phyloP scores from a whole-genome alignment of 345 rosid species.

The Arabis alpina region DNA sequence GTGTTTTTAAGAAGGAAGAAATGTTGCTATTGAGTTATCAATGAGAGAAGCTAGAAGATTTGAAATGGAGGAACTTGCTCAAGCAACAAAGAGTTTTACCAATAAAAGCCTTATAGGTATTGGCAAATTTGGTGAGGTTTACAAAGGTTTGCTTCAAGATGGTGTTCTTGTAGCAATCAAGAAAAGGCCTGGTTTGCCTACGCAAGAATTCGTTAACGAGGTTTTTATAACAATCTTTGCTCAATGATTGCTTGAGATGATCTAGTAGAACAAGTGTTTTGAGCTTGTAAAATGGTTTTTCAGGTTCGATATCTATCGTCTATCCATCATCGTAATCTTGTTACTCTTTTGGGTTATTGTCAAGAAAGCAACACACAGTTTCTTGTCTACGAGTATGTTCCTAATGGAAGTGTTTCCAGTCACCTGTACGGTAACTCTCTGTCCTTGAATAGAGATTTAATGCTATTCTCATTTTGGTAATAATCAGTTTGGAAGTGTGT shows the following conservation, averaged over 20 bases:
- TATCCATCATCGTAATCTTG: slow-evolving; percentile 85
- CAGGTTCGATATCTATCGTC: slow-evolving; percentile 88
- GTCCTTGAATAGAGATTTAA: slow-evolving; percentile 40
- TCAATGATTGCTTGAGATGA: background rate
- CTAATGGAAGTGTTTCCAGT: slow-evolving; percentile 96
- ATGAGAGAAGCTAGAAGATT: slow-evolving; percentile 79
- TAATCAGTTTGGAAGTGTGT: slow-evolving; percentile 22
- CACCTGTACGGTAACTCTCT: slow-evolving; percentile 96
- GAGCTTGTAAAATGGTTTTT: background rate
- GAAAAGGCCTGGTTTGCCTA: slow-evolving; percentile 73
- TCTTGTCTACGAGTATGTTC: slow-evolving; percentile 87
- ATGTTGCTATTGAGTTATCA: slow-evolving; percentile 70
- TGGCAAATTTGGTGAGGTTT: slow-evolving; percentile 92
- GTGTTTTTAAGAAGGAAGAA: slow-evolving; percentile 58
- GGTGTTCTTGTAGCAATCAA: slow-evolving; percentile 93
- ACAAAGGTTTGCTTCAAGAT: slow-evolving; percentile 88
- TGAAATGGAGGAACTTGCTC: slow-evolving; percentile 81
- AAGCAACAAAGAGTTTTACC: slow-evolving; percentile 76
- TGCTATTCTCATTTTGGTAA: slow-evolving; percentile 26
- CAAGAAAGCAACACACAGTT: slow-evolving; percentile 82
- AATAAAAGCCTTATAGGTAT: slow-evolving; percentile 77
- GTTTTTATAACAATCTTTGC: slow-evolving; percentile 41
- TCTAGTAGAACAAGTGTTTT: slow-evolving; percentile 16
- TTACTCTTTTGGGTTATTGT: slow-evolving; percentile 87
- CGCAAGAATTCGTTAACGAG: slow-evolving; percentile 83